These are phyloP conservation scores for Ochromonas danica DNA, from an alignment of 108 stramenopile species.

Conservation along the genomic window DNA sequence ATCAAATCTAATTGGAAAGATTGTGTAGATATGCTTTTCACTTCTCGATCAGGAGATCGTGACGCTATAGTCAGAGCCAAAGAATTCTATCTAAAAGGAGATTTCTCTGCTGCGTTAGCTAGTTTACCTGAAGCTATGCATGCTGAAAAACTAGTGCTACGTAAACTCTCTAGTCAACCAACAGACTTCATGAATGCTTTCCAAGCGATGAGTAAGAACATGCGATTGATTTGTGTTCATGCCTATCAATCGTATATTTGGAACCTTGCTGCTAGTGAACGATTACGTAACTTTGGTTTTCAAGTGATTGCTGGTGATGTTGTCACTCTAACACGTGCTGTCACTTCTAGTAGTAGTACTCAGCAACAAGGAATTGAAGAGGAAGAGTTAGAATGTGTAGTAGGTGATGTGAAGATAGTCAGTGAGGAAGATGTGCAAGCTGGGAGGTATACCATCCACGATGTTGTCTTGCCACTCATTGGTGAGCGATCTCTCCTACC, in stretches of 20 bases:
- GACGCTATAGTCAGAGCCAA: constrained; percentile 50
- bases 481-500: constrained; percentile 70
- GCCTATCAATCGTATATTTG: constrained; percentile 79
- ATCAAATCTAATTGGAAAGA: constrained; percentile 71
- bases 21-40: constrained; percentile 76
- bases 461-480: constrained; percentile 76
- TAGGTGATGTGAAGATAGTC: constrained; percentile 44
- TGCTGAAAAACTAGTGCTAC: constrained; percentile 65
- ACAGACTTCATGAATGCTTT: constrained; percentile 77
- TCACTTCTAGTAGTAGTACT: not conserved
- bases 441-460: constrained; percentile 62
- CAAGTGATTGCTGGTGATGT: constrained; percentile 55
- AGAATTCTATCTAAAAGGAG: constrained; percentile 60
- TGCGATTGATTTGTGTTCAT: constrained; percentile 82
- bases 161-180: constrained; percentile 62
- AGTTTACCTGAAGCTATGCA: constrained; percentile 64
- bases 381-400: constrained; percentile 41
- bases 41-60: constrained; percentile 49
- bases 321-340: not conserved
- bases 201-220: constrained; percentile 68
- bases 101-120: constrained; percentile 42
- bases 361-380: not conserved
- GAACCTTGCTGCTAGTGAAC: constrained; percentile 68
- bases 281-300: constrained; percentile 56
- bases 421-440: constrained; percentile 63